Conservation (phyloP, 2,329 filamentous ascomycete genomes). For the Drechslerella dactyloides region DNA sequence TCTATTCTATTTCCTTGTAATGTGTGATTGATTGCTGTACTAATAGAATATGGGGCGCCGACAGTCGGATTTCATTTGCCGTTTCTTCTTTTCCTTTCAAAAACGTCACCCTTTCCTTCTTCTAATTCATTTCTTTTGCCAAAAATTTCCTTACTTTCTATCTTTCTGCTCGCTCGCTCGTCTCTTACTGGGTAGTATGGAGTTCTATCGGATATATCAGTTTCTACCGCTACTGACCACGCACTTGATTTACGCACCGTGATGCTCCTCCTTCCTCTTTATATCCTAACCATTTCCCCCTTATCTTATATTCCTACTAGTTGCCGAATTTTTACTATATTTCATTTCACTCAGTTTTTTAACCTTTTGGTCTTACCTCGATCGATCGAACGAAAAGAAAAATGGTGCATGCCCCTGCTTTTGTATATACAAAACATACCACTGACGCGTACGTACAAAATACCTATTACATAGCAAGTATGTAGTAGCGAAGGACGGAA, state of each 20-base stretch:
- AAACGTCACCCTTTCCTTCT: slow-evolving; percentile 6
- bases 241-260: too few relatives aligned
- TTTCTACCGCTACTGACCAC: too few relatives aligned
- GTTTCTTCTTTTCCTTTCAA: slow-evolving; percentile 12
- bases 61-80: slow-evolving; percentile 21
- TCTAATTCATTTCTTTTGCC: slow-evolving; percentile 7
- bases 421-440: slow-evolving; percentile 1
- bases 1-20: slow-evolving; percentile 25
- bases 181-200: too few relatives aligned
- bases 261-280: too few relatives aligned
- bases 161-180: slow-evolving; percentile 8
- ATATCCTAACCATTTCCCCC: too few relatives aligned
- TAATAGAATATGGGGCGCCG: slow-evolving; percentile 51
- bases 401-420: background rate
- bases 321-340: background rate
- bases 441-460: background rate
- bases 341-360: background rate
- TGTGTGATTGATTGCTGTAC: slow-evolving; percentile 29
- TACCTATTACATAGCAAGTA: background rate
- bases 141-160: slow-evolving; percentile 19
- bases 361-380: background rate
- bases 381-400: background rate
- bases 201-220: too few relatives aligned
- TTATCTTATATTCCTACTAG: background rate
- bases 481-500: background rate